Conservation (phyloP, 2,329 filamentous ascomycete species). For the Xylaria sp. region DNA sequence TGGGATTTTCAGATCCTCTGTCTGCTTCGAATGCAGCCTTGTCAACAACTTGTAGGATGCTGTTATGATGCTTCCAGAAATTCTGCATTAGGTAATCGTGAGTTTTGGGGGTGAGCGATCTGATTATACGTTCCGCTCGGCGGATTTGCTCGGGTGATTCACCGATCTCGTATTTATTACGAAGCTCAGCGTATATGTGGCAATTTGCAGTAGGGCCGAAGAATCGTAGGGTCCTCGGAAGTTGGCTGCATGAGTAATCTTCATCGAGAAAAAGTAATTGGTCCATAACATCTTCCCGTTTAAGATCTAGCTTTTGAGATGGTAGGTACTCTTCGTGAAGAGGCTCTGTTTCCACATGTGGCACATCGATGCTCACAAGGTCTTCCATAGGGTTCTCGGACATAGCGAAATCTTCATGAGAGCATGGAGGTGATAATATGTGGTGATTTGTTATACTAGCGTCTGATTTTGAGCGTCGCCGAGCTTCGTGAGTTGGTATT, state of each 20-base stretch:
- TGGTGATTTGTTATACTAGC: conserved; percentile 24
- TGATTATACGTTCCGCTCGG: conserved; percentile 37
- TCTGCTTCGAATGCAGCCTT: conserved; percentile 35
- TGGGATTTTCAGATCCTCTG: conserved; percentile 34
- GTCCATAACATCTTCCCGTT: conserved; percentile 23
- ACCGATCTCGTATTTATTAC: conserved; percentile 19
- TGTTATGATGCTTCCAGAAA: conserved; percentile 37
- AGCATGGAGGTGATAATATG: conserved; percentile 36
- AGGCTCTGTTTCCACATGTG: conserved; percentile 5
- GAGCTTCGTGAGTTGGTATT: conserved; percentile 8
- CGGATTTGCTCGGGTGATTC: conserved; percentile 33
- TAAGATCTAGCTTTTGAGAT: conserved; percentile 13
- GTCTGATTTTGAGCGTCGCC: conserved; percentile 27
- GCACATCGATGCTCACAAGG: conserved; percentile 1
- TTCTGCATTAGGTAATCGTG: conserved; percentile 37
- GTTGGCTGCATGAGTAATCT: conserved; percentile 22
- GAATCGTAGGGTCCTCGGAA: conserved; percentile 28
- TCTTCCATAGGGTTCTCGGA: conserved; percentile 31
- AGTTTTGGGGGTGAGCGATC: conserved; percentile 37
- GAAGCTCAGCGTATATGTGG: conserved; percentile 22
- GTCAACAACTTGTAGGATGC: conserved; percentile 35
- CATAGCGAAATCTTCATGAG: conserved; percentile 35
- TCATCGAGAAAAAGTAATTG: conserved; percentile 25
- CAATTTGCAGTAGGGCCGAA: conserved; percentile 29
- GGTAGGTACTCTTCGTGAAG: conserved; percentile 8